Evolutionary conservation across 257 asterid genomes (phyloP), one percentile per base, ranked within the genome.

Genomic region (Primulina eburnea): DNA sequence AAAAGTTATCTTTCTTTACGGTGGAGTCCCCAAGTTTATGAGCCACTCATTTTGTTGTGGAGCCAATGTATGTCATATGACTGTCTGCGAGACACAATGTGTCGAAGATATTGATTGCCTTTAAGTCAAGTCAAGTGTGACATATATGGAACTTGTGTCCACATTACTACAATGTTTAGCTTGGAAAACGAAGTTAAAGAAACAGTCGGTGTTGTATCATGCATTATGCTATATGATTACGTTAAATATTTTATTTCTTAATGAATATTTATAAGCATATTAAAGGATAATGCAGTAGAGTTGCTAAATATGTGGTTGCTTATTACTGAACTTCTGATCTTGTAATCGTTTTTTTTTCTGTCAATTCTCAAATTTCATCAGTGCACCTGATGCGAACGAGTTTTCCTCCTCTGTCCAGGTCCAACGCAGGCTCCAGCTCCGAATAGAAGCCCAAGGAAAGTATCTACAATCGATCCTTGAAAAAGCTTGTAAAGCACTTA

Each of bases 381-480:
- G 52, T 40, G 16, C 52, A 40, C 52, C 52, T 40, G 52, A 52
- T 4, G 1, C 5, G 14, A n/a, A 20, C 0, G 66, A 30, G 18
- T 47, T 62, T 43, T 26, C 33, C 35, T 50, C 63, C 16, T 7
- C 18, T 38, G 26, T 18, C 56, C 80, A 85, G 89, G 89, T 85
- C 40, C 89, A 85, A 64, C 84, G 80, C 2, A 82, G 61, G 66
- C 84, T 82, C 40, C 85, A 85, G 75, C 75, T 85, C 16, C 71
- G 89, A 60, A 82, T 82, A 61, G 89, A 85, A 78, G 89, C 89
- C 69, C 89, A 85, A 70, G 86, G 82, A 56, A 82, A 80, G 78
- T 85, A 85, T 67, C 82, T 85, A 2, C 81, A 82, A 62, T 82
- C 84, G 2, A 85, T 85, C 64, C 89, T 85, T 5, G 89, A 80